phyloP scores from a whole-genome alignment of 306 rosid species.

The Styphnolobium japonicum region DNA sequence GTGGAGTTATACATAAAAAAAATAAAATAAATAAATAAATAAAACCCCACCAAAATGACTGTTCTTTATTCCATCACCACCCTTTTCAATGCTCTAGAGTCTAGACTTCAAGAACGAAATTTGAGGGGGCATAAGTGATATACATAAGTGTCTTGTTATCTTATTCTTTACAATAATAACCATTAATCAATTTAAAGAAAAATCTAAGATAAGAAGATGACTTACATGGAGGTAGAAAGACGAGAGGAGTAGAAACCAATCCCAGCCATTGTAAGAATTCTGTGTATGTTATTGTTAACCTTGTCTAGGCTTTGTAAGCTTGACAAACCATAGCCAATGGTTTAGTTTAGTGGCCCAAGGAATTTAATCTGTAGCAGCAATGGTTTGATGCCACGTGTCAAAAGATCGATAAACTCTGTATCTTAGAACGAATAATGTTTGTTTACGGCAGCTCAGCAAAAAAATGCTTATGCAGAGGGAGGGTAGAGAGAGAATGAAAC shows the following conservation, averaged over 20 bases:
- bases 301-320: neutral
- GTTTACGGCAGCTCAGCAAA: no score
- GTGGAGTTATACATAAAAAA: no score
- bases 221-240: slow-evolving; percentile 59
- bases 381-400: slow-evolving; percentile 62
- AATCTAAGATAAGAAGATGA: neutral
- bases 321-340: slow-evolving; percentile 22
- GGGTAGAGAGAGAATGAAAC: no score
- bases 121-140: neutral
- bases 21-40: no score
- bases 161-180: neutral
- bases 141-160: neutral
- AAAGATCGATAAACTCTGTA: no score
- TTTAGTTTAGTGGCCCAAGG: slow-evolving; percentile 44
- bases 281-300: neutral
- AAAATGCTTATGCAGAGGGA: no score
- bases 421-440: no score
- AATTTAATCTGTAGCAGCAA: slow-evolving; percentile 61
- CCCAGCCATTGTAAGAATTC: slow-evolving; percentile 58
- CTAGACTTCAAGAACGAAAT: neutral
- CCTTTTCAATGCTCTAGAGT: neutral
- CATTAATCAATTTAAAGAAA: neutral
- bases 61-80: neutral
- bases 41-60: neutral
- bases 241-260: slow-evolving; percentile 45